Base-by-base conservation (phyloP, 768 basidiomycete species). In the Daedalea quercina region DNA sequence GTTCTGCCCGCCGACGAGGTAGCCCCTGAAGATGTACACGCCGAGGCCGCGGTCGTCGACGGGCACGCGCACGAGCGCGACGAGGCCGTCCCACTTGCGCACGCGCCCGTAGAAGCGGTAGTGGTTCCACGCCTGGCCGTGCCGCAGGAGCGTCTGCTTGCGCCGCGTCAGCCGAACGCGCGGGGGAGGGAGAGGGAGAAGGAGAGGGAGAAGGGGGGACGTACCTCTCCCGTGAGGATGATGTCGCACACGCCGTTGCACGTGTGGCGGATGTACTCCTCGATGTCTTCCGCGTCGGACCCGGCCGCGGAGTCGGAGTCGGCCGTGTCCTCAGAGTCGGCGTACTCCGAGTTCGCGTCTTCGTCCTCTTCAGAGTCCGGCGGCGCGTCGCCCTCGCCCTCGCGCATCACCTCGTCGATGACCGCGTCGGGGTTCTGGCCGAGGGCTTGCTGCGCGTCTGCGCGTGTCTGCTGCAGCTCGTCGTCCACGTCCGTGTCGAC, bases 201-300 rank as follows among this genome's bases (percentile, higher is more conserved):
- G 20, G 13, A 12, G 7, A 37, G 13, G 23, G 33, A 40, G n/a
- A 45, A 41, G 17, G 25, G 31, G 47, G 23, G 25, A 62, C 70
- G 54, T 52, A 83, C 82, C 67, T 77, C 74, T 50, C 85, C 85
- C 12, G 77, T 78, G 56, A 87, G 64, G 26, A 85, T 70, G 44
- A 83, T 77, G 57, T 88, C 85, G 51, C 67, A 67, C 3, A 85
- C 73, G 1, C 85, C 84, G 28, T 69, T 63, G 50, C 87, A 87
- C 20, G 53, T 52, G 35, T 49, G 57, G 26, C 67, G 65, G 56
- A 44, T 65, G 62, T 58, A 60, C 33, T 68, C 65, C 1, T 56
- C 54, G 54, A 40, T 54, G 20, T 25, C 57, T 12, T 55, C 67
- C 11, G 47, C 47, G 1, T 53, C n/a, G 20, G 23, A n/a, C n/a